Evolutionary conservation across 371 early-diverging fungal species (phyloP).

Genomic region (Mucor indicus): DNA sequence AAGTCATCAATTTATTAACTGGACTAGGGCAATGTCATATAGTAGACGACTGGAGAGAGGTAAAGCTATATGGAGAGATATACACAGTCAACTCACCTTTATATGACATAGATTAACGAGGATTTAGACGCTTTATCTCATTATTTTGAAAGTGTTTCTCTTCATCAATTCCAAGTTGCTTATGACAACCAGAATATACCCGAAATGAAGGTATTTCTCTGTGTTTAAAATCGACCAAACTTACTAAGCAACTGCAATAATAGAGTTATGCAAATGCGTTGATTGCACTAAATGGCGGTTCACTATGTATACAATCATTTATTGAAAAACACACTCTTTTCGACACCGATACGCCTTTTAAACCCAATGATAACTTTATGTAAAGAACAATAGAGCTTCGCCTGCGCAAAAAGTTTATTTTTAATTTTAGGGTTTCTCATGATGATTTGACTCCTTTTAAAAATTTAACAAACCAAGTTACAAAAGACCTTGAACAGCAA

Average conservation of each 20-base stretch:
- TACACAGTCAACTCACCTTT: too few species aligned
- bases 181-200: conserved; percentile 63
- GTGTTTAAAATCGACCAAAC: too few species aligned
- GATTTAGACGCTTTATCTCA: conserved; percentile 67
- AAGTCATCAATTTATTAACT: conserved; percentile 57
- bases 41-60: conserved; percentile 52
- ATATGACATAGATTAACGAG: conserved; percentile 44
- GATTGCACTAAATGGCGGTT: conserved; percentile 76
- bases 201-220: conserved; percentile 60
- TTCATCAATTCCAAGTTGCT: conserved; percentile 79
- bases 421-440: conserved; percentile 14
- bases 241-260: too few species aligned
- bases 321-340: conserved; percentile 85
- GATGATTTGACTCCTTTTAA: conserved; percentile 38
- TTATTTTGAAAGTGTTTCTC: conserved; percentile 75
- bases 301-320: conserved; percentile 73
- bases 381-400: conserved; percentile 11
- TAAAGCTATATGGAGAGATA: conserved; percentile 19
- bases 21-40: conserved; percentile 57
- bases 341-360: conserved; percentile 72
- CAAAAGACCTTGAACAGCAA: conserved; percentile 60
- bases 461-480: conserved; percentile 41
- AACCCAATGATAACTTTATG: conserved; percentile 58
- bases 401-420: not conserved
- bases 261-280: conserved; percentile 66